Evolutionary conservation across 192 early-diverging fungal species (phyloP), one percentile per base, ranked within the genome.

Genomic region (Backusella westeae): DNA sequence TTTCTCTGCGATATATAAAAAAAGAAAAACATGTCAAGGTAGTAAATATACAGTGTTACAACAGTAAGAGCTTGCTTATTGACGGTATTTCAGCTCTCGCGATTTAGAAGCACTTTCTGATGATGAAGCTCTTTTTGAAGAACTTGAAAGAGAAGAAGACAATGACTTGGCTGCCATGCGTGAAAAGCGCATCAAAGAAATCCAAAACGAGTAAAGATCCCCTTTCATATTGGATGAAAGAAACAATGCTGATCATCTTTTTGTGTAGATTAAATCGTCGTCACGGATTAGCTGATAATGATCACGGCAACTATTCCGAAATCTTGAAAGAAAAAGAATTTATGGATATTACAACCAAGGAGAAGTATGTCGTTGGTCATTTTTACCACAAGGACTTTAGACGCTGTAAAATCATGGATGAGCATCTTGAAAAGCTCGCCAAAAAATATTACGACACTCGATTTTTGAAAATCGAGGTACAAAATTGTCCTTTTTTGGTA

Each of bases 371-470:
- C 19, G 93, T 97, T 0, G 87, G 92, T 8, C 96, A 98, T 76
- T 99, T 99, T 77, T 93, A 84, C 34, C 97, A 99, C 76, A 90
- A 93, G 63, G 94, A 98, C 75, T 99, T 99, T 84, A 88, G 94
- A 65, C 88, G 96, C 38, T 99, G 97, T 80, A 90, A 94, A 77
- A 94, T 98, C 46, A 91, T 99, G 78, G 96, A 99, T 79, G 90
- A 85, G 80, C 97, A 99, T 81, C 78, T 99, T 41, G 87, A 89
- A 70, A 44, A 66, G 8, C 81, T 99, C n/a, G 92, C 97, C 6
- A 80, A 85, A 67, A 89, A 93, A 76, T 93, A 97, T 77, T 90
- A 88, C 80, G 89, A 92, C 44, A 97, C 98, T 6, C 90, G 91
- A 76, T 99, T 99, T 84, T 84, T 93, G 21, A 94, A 93, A 72